Evolutionary conservation across 1,284 basidiomycete species (phyloP).

Genomic region (Apiotrichum montevideense): DNA sequence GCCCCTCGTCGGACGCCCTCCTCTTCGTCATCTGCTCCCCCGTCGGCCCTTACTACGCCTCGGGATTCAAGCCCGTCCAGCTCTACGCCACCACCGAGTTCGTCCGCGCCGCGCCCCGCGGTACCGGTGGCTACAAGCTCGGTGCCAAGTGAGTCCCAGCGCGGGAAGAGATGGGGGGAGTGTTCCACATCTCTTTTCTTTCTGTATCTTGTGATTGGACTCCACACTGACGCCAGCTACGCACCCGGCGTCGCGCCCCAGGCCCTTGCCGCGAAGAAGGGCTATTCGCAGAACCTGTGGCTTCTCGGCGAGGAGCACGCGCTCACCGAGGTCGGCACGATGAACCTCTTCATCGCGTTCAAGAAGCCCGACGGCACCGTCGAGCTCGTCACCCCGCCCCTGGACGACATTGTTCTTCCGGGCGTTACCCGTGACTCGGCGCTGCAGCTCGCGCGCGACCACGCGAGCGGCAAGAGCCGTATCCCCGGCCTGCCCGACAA

Average conservation of each 20-base stretch:
- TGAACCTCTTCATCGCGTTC: slow-evolving; percentile 93
- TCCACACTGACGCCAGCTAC: slow-evolving; percentile 49
- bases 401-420: slow-evolving; percentile 92
- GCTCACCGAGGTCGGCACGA: slow-evolving; percentile 77
- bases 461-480: slow-evolving; percentile 56
- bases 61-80: slow-evolving; percentile 92
- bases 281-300: slow-evolving; percentile 95
- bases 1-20: slow-evolving; percentile 79
- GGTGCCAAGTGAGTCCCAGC: slow-evolving; percentile 59
- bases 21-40: slow-evolving; percentile 92
- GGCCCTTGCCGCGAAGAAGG: slow-evolving; percentile 69
- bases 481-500: slow-evolving; percentile 62
- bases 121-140: slow-evolving; percentile 88
- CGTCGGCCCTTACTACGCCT: slow-evolving; percentile 89
- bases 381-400: slow-evolving; percentile 84
- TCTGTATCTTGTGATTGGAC: too few species aligned
- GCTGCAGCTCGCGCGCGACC: slow-evolving; percentile 70
- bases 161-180: too few species aligned
- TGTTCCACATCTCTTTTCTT: too few species aligned
- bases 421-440: slow-evolving; percentile 94
- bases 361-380: slow-evolving; percentile 62
- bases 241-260: slow-evolving; percentile 85
- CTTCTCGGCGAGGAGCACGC: slow-evolving; percentile 79
- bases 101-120: slow-evolving; percentile 82
- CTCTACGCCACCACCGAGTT: slow-evolving; percentile 86